These are phyloP conservation scores for Lactuca saligna DNA, from an alignment of 129 eudicot genomes.

Conservation along the genomic window DNA sequence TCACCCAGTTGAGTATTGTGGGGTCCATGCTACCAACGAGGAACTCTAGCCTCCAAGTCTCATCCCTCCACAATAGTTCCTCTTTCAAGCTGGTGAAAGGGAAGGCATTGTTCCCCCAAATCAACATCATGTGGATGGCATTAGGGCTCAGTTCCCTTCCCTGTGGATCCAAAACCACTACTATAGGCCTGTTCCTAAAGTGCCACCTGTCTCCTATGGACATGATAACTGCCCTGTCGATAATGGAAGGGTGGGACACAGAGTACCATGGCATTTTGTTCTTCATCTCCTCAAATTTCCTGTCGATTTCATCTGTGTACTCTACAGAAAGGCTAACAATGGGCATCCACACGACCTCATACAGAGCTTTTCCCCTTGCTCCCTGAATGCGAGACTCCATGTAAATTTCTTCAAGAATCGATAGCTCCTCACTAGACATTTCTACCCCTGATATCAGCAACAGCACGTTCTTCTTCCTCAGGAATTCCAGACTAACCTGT, in stretches of 20 bases:
- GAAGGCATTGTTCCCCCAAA: slow-evolving; percentile 65
- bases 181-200: slow-evolving; percentile 56
- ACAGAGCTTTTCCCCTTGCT: slow-evolving; percentile 39
- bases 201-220: slow-evolving; percentile 61
- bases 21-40: slow-evolving; percentile 59
- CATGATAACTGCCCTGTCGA: slow-evolving; percentile 39
- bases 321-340: slow-evolving; percentile 44
- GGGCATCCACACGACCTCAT: slow-evolving; percentile 70
- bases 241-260: slow-evolving; percentile 54
- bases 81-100: slow-evolving; percentile 58
- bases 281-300: slow-evolving; percentile 41
- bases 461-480: slow-evolving; percentile 59
- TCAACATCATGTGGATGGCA: slow-evolving; percentile 74
- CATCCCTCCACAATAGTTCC: slow-evolving; percentile 54
- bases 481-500: slow-evolving; percentile 61
- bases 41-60: slow-evolving; percentile 67
- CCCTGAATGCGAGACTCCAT: slow-evolving; percentile 52
- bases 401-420: slow-evolving; percentile 55
- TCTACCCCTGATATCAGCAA: slow-evolving; percentile 70
- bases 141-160: slow-evolving; percentile 62
- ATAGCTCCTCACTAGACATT: slow-evolving; percentile 57
- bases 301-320: slow-evolving; percentile 44
- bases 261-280: slow-evolving; percentile 68
- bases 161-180: slow-evolving; percentile 63
- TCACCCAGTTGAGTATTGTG: slow-evolving; percentile 51